Conservation (phyloP, 257 asterid genomes). For the Fraxinus pennsylvanica region DNA sequence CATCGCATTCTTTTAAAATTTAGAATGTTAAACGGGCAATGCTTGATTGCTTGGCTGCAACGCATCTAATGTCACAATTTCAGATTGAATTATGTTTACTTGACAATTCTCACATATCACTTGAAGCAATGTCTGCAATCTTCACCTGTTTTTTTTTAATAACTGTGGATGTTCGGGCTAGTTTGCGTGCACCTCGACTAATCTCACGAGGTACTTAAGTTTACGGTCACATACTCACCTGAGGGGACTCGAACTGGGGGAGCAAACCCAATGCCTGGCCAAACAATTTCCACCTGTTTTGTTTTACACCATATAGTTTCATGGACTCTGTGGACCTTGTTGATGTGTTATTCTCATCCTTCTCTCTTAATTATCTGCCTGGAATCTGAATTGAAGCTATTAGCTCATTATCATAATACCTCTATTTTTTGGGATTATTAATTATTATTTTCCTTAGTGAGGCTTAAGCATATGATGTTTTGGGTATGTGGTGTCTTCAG, state of each 20-base stretch:
- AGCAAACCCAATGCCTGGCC: too few relatives aligned
- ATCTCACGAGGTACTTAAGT: too few relatives aligned
- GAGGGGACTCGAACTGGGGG: too few relatives aligned
- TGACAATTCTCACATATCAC: not conserved
- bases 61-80: not conserved
- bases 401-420: not conserved
- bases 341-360: not conserved
- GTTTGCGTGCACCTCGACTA: too few relatives aligned
- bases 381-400: not conserved
- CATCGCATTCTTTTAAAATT: not conserved
- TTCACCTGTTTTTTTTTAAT: not conserved
- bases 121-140: not conserved
- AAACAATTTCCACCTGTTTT: too few relatives aligned
- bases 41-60: not conserved
- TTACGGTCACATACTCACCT: too few relatives aligned
- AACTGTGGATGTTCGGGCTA: too few relatives aligned
- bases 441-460: not conserved
- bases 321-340: not conserved
- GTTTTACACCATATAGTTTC: not conserved
- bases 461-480: not conserved
- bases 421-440: not conserved
- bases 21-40: not conserved
- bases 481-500: slow-evolving; percentile 19
- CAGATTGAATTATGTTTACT: not conserved
- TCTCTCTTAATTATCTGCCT: not conserved